phyloP scores from a whole-genome alignment of 192 early-diverging fungal species.

The Obelidium mucronatum region DNA sequence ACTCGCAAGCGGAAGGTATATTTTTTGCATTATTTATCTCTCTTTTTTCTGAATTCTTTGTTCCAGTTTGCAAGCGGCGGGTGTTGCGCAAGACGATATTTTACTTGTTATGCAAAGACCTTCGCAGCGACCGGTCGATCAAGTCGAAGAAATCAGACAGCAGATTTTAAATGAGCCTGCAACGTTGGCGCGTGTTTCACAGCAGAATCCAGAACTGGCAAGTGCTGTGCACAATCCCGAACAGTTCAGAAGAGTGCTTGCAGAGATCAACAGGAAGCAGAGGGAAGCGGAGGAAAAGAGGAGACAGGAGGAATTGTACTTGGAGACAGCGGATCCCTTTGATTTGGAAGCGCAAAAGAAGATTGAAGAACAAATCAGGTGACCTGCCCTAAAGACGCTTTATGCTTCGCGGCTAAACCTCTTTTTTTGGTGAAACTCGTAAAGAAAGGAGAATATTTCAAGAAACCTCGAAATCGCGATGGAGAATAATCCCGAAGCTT shows the following conservation, averaged over 20 bases:
- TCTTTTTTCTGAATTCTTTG: too few species aligned
- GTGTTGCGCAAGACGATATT: constrained; percentile 74
- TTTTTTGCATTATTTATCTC: too few species aligned
- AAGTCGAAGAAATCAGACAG: constrained; percentile 64
- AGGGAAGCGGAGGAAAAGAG: constrained; percentile 63
- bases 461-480: constrained; percentile 62
- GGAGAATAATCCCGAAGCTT: constrained; percentile 94
- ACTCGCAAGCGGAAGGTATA: constrained; percentile 61
- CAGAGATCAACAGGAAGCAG: constrained; percentile 63
- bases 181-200: constrained; percentile 45
- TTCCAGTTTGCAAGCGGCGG: too few species aligned
- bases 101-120: constrained; percentile 62
- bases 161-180: constrained; percentile 67
- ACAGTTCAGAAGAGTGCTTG: constrained; percentile 67
- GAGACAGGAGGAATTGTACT: constrained; percentile 52
- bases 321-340: constrained; percentile 82
- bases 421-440: too few species aligned
- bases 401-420: too few species aligned
- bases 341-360: constrained; percentile 88
- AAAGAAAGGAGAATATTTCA: constrained; percentile 25
- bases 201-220: constrained; percentile 73
- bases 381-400: too few species aligned
- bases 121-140: constrained; percentile 37
- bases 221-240: constrained; percentile 70
- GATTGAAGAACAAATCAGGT: constrained; percentile 90